Percentiles rank a stretch among this genome's conserved stretches.
Conservation (phyloP, 148 eudicot genomes). For the Arctostaphylos glauca region DNA sequence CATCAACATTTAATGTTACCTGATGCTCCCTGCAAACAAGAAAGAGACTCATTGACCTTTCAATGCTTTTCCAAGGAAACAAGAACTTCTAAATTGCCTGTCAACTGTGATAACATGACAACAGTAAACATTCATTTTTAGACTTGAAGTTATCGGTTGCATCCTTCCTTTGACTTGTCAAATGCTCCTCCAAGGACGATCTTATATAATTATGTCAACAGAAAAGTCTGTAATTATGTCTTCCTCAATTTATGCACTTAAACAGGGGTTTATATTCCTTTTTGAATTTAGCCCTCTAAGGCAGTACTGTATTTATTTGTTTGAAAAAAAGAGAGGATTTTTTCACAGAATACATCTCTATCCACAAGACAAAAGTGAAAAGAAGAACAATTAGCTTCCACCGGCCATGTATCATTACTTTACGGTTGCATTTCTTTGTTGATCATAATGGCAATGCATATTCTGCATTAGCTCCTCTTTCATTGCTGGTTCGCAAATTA, state of each 20-base stretch:
- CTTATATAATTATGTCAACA: background rate
- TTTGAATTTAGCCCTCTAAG: background rate
- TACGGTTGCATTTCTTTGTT: background rate
- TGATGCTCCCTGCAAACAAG: background rate
- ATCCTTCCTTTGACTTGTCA: background rate
- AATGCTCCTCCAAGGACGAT: slow-evolving; percentile 1
- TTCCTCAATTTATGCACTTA: background rate
- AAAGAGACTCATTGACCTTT: background rate
- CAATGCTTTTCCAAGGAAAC: background rate
- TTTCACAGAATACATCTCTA: background rate
- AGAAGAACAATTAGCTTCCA: background rate
- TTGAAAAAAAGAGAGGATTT: background rate
- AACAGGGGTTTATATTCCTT: background rate
- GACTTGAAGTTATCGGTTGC: background rate
- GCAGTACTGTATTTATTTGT: background rate
- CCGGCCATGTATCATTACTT: background rate
- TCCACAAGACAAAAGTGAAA: background rate
- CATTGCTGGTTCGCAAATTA: background rate
- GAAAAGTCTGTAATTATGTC: background rate
- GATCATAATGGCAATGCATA: background rate
- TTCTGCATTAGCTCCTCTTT: background rate
- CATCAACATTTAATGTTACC: background rate
- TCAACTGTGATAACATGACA: background rate
- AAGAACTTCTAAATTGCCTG: background rate
- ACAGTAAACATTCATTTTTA: background rate